Percentiles rank a stretch among this genome's conserved stretches.
phyloP scores from a whole-genome alignment of 164 flowering plant genomes.

The Liriodendron chinense region DNA sequence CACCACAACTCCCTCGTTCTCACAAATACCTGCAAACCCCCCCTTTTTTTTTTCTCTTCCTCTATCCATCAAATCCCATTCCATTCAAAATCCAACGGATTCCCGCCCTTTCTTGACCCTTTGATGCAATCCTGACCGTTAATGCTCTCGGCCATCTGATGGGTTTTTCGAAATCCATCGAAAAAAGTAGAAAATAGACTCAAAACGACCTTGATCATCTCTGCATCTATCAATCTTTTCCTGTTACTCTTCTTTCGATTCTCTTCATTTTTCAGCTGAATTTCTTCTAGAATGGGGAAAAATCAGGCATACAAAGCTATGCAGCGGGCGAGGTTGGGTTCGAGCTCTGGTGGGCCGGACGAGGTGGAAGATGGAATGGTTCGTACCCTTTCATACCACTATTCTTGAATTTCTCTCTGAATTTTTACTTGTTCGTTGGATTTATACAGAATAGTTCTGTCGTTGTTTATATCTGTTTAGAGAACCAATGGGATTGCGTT shows the following conservation, averaged over 20 bases:
- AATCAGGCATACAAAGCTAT: constrained; percentile 99
- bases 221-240: neutral
- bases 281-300: constrained; percentile 68
- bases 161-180: neutral
- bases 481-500: neutral
- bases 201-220: neutral
- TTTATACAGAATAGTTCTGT: neutral
- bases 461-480: neutral
- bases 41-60: neutral
- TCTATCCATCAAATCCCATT: neutral
- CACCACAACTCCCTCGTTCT: neutral
- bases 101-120: neutral
- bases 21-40: neutral
- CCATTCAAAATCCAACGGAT: neutral
- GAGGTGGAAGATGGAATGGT: constrained; percentile 98
- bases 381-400: constrained; percentile 82
- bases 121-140: neutral
- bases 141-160: neutral
- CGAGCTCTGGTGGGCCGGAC: constrained; percentile 74
- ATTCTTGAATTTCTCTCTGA: neutral
- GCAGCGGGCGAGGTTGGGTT: constrained; percentile 86
- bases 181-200: neutral
- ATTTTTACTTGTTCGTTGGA: neutral
- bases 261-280: constrained; percentile 22
- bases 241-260: neutral